Base-by-base conservation (phyloP, 306 rosid species). In the Gastrolobium bilobum region DNA sequence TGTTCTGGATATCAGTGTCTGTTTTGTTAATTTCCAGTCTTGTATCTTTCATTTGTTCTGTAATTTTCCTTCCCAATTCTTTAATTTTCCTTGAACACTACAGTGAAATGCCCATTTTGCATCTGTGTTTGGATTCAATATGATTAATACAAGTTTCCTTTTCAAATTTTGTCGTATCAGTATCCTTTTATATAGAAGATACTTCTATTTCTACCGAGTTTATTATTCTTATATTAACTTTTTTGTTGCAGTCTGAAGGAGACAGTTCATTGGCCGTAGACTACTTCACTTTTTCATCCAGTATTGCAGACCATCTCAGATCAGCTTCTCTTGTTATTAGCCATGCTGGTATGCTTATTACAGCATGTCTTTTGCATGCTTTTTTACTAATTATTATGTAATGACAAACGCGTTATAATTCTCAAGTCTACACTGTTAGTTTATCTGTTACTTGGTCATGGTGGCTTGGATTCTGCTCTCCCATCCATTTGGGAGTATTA, bases 281-380 rank as follows among this genome's bases (percentile, higher is more conserved):
- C 62, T 85, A 71, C 82, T 92, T 91, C 86, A 89, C 94, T 63
- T 94, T 94, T 80, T 92, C 98, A 78, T 88, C 98, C 52, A 95
- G 96, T 89, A 95, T 91, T 56, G 97, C 98, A 2, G 92, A 88
- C 33, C 85, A 91, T 86, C 86, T 95, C 78, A 88, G 82, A 79
- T 88, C 92, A 52, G 97, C 97, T 37, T 92, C 97, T 82, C 99
- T 92, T 71, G 92, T 91, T 43, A 92, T 91, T 59, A 91, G 97
- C 84, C 97, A 90, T 26, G 98, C 97, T 61, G 97, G 97, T 92
- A 84, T 54, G 43, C 14, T 65, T 34, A 26, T 46, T 72, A n/a
- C 4, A 20, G 10, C 77, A 44, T 46, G 43, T 62, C 15, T 62
- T 44, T 54, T 72, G 47, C 30, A 30, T 62, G 61, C 10, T n/a